Conservation (phyloP, 2,329 filamentous ascomycete genomes). For the Phaeosphaeriaceae sp. region DNA sequence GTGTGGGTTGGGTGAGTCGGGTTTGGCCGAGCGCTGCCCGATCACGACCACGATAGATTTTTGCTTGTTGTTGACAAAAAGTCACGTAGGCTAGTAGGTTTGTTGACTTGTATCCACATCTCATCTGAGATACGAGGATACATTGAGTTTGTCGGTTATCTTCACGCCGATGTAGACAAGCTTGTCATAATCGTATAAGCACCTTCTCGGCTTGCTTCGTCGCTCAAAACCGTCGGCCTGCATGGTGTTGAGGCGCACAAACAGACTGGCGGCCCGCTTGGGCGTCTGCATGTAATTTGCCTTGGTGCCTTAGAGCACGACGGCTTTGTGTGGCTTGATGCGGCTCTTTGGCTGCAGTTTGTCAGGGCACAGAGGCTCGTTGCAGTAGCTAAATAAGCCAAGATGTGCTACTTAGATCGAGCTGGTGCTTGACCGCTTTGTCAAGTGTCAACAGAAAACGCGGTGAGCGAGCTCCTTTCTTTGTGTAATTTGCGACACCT, state of each 20-base stretch:
- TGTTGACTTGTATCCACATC: neutral
- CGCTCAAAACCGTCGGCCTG: neutral
- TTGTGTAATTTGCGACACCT: neutral
- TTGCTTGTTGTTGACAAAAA: neutral
- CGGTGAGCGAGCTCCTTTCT: neutral
- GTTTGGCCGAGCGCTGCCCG: conserved; percentile 5
- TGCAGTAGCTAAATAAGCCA: neutral
- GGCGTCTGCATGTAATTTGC: neutral
- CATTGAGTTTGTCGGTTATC: neutral
- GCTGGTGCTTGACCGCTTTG: neutral
- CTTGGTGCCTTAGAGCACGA: neutral
- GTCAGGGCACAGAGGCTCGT: neutral
- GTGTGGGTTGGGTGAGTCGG: neutral
- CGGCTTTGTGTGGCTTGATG: conserved; percentile 5
- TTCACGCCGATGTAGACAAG: neutral
- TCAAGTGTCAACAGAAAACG: conserved; percentile 1
- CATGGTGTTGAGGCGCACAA: conserved; percentile 6
- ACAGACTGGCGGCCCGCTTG: neutral
- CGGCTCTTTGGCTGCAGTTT: conserved; percentile 5
- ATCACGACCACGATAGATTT: neutral
- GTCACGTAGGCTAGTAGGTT: neutral
- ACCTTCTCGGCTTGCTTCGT: neutral
- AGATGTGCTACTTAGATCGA: neutral
- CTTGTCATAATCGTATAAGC: neutral
- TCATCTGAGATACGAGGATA: neutral